A percentile compares a stretch with the other conserved stretches of the same genome.
Evolutionary conservation across 108 stramenopile species (phyloP).

Genomic region (Skeletonema costatum): DNA sequence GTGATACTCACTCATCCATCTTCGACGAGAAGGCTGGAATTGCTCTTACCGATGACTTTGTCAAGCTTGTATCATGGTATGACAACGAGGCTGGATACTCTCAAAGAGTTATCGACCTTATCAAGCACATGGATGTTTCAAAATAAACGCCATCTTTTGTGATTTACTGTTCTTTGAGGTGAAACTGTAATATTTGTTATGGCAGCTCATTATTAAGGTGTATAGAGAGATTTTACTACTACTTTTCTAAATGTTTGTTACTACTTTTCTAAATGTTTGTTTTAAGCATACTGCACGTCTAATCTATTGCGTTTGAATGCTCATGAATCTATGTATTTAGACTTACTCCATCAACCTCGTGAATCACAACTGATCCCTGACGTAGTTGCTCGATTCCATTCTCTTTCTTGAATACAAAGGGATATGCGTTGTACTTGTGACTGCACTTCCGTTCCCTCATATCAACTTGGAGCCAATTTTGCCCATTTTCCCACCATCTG

Average conservation of each 20-base stretch:
- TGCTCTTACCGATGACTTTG: conserved; percentile 95
- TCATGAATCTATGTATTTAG: background rate
- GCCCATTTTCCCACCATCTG: background rate
- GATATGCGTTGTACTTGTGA: background rate
- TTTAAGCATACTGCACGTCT: background rate
- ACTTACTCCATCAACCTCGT: background rate
- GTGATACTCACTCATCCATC: conserved; percentile 90
- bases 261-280: no score
- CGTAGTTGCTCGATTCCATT: background rate
- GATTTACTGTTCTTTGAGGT: background rate
- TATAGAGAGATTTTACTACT: background rate
- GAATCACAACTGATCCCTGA: background rate
- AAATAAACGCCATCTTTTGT: conserved; percentile 38
- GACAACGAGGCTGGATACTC: conserved; percentile 99
- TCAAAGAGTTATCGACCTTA: conserved; percentile 84
- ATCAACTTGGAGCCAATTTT: background rate
- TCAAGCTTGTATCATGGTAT: conserved; percentile 99
- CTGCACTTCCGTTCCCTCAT: background rate
- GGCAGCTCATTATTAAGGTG: background rate
- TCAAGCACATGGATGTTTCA: conserved; percentile 85
- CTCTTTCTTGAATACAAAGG: background rate
- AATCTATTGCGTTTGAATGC: background rate
- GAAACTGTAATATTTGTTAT: background rate
- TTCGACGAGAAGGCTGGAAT: conserved; percentile 99
- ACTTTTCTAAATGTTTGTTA: background rate